Evolutionary conservation across 1,139 yeast genomes (phyloP).

Genomic region (Saccharomyces hybrid): DNA sequence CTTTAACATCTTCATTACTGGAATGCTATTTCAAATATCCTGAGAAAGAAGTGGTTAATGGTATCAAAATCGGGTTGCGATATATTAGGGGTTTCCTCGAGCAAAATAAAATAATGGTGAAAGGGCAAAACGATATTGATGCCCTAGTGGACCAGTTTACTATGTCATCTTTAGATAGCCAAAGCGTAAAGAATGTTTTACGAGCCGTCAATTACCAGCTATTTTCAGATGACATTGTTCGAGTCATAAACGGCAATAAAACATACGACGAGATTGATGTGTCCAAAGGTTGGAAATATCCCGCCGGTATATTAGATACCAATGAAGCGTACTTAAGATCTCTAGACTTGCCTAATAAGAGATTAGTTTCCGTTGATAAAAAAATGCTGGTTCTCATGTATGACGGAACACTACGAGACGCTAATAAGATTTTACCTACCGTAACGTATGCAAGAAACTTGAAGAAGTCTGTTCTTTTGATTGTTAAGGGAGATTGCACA

Average conservation of each 20-base stretch:
- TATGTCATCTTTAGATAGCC: slow-evolving; percentile 10
- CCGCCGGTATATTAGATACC: slow-evolving; percentile 22
- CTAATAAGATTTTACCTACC: slow-evolving; percentile 25
- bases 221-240: slow-evolving; percentile 25
- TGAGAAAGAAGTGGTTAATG: slow-evolving; percentile 10
- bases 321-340: slow-evolving; percentile 28
- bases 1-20: slow-evolving; percentile 16
- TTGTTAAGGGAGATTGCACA: slow-evolving; percentile 24
- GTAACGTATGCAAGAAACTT: slow-evolving; percentile 22
- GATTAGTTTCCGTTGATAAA: slow-evolving; percentile 20
- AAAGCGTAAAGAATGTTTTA: slow-evolving; percentile 15
- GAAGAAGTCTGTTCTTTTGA: slow-evolving; percentile 20
- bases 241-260: slow-evolving; percentile 25
- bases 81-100: slow-evolving; percentile 13
- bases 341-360: slow-evolving; percentile 19
- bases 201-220: slow-evolving; percentile 22
- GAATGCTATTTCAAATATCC: slow-evolving; percentile 19
- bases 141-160: slow-evolving; percentile 11
- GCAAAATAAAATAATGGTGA: slow-evolving; percentile 12
- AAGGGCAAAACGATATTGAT: slow-evolving; percentile 14
- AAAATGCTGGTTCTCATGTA: slow-evolving; percentile 22
- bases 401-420: slow-evolving; percentile 27
- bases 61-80: slow-evolving; percentile 11
- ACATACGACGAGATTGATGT: slow-evolving; percentile 23
- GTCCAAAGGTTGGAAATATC: slow-evolving; percentile 28